phyloP scores from a whole-genome alignment of 306 rosid species.

The Clitoria ternatea region DNA sequence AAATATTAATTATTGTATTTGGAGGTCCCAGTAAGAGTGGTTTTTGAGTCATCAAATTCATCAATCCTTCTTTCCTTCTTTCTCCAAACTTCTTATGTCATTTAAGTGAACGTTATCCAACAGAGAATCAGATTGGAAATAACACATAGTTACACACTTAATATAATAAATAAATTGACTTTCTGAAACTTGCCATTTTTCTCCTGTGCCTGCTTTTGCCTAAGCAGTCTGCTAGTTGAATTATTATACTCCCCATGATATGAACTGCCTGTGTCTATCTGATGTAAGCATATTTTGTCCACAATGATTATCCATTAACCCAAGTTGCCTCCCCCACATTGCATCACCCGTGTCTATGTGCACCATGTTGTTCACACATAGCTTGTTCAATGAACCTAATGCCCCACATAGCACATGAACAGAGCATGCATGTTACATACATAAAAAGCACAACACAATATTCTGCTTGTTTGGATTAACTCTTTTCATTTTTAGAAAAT shows the following conservation, averaged over 20 bases:
- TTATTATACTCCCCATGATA: slow-evolving; percentile 63
- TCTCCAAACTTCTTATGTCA: slow-evolving; percentile 31
- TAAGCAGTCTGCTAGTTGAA: slow-evolving; percentile 46
- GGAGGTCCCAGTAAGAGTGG: slow-evolving; percentile 47
- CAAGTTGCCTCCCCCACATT: slow-evolving; percentile 38
- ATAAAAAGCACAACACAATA: not conserved
- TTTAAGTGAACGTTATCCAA: slow-evolving; percentile 30
- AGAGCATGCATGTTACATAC: not conserved
- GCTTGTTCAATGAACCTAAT: slow-evolving; percentile 27
- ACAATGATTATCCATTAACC: slow-evolving; percentile 66
- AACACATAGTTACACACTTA: slow-evolving; percentile 25
- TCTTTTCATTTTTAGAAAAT: not conserved
- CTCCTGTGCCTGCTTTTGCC: slow-evolving; percentile 41
- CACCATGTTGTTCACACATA: slow-evolving; percentile 28
- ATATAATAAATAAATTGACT: slow-evolving; percentile 58
- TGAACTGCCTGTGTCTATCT: slow-evolving; percentile 36
- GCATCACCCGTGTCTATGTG: slow-evolving; percentile 14
- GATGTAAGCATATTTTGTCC: slow-evolving; percentile 60
- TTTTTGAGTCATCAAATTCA: slow-evolving; percentile 59
- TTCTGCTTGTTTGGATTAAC: not conserved
- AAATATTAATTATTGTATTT: slow-evolving; percentile 20
- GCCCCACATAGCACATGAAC: slow-evolving; percentile 27
- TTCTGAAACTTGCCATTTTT: slow-evolving; percentile 32
- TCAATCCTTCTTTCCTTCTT: slow-evolving; percentile 20
- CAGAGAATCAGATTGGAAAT: slow-evolving; percentile 35